phyloP scores from a whole-genome alignment of 2,329 filamentous ascomycete species.

The Trichoderma simmonsii region DNA sequence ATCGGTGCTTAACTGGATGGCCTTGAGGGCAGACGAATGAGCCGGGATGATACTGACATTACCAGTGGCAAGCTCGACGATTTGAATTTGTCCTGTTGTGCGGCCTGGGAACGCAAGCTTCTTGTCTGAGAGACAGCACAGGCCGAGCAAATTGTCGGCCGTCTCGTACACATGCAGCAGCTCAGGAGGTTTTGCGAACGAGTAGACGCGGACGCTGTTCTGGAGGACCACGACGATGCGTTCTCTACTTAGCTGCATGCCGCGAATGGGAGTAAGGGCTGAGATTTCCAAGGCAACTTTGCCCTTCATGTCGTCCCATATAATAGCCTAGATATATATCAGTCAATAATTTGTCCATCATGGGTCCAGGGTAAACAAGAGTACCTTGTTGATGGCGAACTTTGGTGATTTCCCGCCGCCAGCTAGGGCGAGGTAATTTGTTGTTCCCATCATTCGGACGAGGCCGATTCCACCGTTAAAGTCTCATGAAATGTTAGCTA shows the following conservation, averaged over 20 bases:
- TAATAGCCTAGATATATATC: constrained; percentile 56
- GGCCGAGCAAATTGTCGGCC: constrained; percentile 74
- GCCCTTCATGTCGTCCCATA: constrained; percentile 86
- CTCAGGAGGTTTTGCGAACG: constrained; percentile 68
- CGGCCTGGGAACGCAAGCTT: constrained; percentile 83
- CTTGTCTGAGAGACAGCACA: constrained; percentile 73
- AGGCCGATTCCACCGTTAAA: constrained; percentile 80
- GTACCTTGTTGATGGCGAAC: constrained; percentile 82
- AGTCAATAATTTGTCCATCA: neutral
- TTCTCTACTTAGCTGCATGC: constrained; percentile 71
- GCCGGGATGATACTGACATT: constrained; percentile 93
- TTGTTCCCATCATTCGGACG: constrained; percentile 81
- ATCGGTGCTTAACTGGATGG: constrained; percentile 75
- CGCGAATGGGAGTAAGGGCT: constrained; percentile 74
- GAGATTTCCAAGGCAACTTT: constrained; percentile 73
- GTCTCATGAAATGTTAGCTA: constrained; percentile 43
- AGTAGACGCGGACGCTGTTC: constrained; percentile 78
- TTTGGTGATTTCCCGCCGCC: constrained; percentile 84
- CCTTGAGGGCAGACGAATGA: constrained; percentile 74
- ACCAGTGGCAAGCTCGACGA: constrained; percentile 72
- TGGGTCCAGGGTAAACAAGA: neutral
- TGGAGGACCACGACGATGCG: constrained; percentile 78
- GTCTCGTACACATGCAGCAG: constrained; percentile 79
- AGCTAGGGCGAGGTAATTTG: constrained; percentile 84
- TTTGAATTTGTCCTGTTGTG: constrained; percentile 81